Conservation (phyloP, 805 yeast species). For the Pichia paraexigua region DNA sequence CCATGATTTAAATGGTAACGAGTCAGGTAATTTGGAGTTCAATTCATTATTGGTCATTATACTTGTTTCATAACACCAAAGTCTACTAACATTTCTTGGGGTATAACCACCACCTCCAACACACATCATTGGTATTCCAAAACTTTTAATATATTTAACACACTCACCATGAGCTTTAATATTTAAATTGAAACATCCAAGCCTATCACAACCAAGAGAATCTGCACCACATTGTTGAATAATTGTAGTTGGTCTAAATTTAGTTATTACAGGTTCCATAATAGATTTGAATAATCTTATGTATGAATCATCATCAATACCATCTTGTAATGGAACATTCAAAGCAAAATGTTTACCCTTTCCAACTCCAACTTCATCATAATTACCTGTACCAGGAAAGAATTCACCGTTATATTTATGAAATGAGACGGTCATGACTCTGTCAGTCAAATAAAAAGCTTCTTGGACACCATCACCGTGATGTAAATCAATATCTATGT, state of each 20-base stretch:
- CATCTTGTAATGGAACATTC: constrained; percentile 90
- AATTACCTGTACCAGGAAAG: constrained; percentile 95
- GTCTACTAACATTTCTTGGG: constrained; percentile 85
- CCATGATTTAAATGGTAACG: constrained; percentile 68
- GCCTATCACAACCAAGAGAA: constrained; percentile 83
- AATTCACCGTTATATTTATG: constrained; percentile 92
- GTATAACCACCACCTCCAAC: constrained; percentile 98
- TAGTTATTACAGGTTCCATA: constrained; percentile 82
- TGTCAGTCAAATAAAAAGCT: constrained; percentile 88
- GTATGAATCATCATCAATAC: constrained; percentile 89
- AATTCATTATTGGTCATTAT: constrained; percentile 71
- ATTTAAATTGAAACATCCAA: constrained; percentile 89
- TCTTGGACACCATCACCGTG: constrained; percentile 99
- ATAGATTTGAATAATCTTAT: constrained; percentile 69
- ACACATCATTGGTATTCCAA: constrained; percentile 84
- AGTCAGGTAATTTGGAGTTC: constrained; percentile 66
- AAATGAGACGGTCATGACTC: constrained; percentile 94
- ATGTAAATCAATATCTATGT: constrained; percentile 90
- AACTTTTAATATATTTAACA: constrained; percentile 79
- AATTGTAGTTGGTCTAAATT: constrained; percentile 88
- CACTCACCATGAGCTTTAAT: constrained; percentile 95
- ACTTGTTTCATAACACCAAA: constrained; percentile 96
- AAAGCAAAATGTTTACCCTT: constrained; percentile 82
- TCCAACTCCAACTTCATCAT: constrained; percentile 84
- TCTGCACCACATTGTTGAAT: constrained; percentile 98